Conservation (phyloP, 2,329 filamentous ascomycete species). For the Rachicladosporium sp. region DNA sequence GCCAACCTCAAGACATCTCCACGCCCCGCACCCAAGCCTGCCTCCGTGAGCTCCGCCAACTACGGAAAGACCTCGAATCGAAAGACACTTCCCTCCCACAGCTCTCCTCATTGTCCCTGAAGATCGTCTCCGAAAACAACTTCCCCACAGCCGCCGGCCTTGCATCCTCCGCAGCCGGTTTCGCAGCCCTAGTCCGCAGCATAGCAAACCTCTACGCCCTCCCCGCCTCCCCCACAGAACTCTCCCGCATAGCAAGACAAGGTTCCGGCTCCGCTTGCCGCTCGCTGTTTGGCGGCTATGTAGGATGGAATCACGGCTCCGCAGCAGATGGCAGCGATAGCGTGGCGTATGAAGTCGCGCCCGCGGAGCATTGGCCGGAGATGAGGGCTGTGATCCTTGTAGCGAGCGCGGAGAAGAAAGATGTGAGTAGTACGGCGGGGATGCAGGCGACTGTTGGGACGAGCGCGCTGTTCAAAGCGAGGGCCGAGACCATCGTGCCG, state of each 20-base stretch:
- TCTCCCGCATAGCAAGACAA: slow-evolving; percentile 81
- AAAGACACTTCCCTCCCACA: slow-evolving; percentile 64
- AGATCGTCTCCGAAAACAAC: slow-evolving; percentile 93
- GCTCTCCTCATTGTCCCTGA: slow-evolving; percentile 63
- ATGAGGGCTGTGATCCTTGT: slow-evolving; percentile 92
- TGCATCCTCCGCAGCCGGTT: slow-evolving; percentile 51
- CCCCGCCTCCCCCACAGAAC: slow-evolving; percentile 64
- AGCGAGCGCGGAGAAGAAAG: slow-evolving; percentile 88
- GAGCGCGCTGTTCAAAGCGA: slow-evolving; percentile 70
- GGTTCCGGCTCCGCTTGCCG: slow-evolving; percentile 92
- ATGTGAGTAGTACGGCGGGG: slow-evolving; percentile 78
- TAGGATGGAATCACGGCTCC: slow-evolving; percentile 78
- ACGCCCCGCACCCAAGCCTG: slow-evolving; percentile 89
- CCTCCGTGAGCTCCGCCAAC: slow-evolving; percentile 69
- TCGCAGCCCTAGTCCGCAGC: slow-evolving; percentile 31
- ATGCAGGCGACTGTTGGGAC: slow-evolving; percentile 97
- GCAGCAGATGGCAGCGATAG: slow-evolving; percentile 73
- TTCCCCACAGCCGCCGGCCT: slow-evolving; percentile 95
- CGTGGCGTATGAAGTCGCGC: slow-evolving; percentile 74
- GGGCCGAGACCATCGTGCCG: slow-evolving; percentile 67
- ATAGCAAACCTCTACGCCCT: slow-evolving; percentile 88
- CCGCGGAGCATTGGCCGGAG: slow-evolving; percentile 82
- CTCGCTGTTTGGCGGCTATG: slow-evolving; percentile 87
- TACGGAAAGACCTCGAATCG: slow-evolving; percentile 64
- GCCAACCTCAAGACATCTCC: slow-evolving; percentile 67